phyloP scores from a whole-genome alignment of 2,329 filamentous ascomycete genomes.

The Cytospora paraplurivora region DNA sequence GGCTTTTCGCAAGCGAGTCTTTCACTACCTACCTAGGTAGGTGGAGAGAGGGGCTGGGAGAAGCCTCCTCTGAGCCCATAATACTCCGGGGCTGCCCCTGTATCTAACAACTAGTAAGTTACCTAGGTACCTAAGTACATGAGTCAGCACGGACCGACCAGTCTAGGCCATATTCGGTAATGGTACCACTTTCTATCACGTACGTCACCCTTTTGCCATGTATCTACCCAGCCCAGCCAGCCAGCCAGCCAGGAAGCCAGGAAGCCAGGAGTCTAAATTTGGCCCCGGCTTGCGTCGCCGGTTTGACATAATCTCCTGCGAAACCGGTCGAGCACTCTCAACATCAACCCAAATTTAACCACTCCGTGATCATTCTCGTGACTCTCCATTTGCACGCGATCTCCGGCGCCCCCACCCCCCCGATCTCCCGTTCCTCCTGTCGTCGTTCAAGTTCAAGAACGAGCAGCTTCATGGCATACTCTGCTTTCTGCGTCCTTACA shows the following conservation, averaged over 20 bases:
- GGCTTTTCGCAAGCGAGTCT: too few species aligned
- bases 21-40: too few species aligned
- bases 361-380: constrained; percentile 24
- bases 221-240: neutral
- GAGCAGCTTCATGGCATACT: constrained; percentile 21
- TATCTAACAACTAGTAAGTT: too few species aligned
- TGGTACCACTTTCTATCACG: neutral
- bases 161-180: too few species aligned
- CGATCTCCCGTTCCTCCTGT: neutral
- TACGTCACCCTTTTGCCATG: neutral
- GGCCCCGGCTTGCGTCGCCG: neutral
- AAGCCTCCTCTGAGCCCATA: too few species aligned
- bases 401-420: neutral
- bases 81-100: too few species aligned
- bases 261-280: constrained; percentile 15
- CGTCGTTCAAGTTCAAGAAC: constrained; percentile 8
- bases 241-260: too few species aligned
- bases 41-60: too few species aligned
- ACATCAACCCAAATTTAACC: constrained; percentile 26
- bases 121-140: too few species aligned
- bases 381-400: neutral
- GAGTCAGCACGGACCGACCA: too few species aligned
- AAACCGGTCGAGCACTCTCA: constrained; percentile 19
- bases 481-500: constrained; percentile 10
- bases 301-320: constrained; percentile 24